phyloP scores from a whole-genome alignment of 2,329 filamentous ascomycete genomes.

The Aspergillus pseudotamarii region DNA sequence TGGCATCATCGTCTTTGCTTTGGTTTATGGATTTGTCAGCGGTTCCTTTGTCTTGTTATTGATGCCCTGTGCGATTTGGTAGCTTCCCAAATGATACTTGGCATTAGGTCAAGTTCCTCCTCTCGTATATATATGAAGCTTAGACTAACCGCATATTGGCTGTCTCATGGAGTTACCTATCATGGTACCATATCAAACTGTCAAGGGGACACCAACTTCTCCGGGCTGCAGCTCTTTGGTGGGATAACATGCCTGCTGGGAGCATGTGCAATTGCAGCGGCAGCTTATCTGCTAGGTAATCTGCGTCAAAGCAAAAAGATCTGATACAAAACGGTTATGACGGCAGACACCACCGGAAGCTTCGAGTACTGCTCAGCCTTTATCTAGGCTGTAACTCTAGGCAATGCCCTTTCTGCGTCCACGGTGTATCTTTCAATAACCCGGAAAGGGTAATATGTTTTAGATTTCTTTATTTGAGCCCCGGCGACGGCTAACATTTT shows the following conservation, averaged over 20 bases:
- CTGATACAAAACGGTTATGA: not conserved
- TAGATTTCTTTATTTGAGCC: not conserved
- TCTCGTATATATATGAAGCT: not conserved
- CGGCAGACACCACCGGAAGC: not conserved
- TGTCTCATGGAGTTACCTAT: conserved; percentile 31
- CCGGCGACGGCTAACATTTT: not conserved
- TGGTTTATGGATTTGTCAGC: conserved; percentile 33
- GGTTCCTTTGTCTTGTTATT: conserved; percentile 31
- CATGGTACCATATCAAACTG: conserved; percentile 28
- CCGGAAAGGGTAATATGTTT: not conserved
- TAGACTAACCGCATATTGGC: not conserved
- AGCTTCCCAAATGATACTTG: conserved; percentile 29
- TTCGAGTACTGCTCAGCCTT: too few relatives aligned
- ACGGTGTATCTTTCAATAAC: not conserved
- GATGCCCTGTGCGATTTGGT: conserved; percentile 37
- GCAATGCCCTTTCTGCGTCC: not conserved
- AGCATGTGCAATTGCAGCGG: not conserved
- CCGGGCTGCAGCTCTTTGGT: conserved; percentile 30
- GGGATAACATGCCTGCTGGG: not conserved
- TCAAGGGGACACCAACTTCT: conserved; percentile 23
- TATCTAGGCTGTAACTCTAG: not conserved
- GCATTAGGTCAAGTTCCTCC: conserved; percentile 20
- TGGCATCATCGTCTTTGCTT: conserved; percentile 31
- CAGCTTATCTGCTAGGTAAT: not conserved
- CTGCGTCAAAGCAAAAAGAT: not conserved